These are phyloP conservation scores for Ochetophila trinervis DNA, from an alignment of 306 rosid species.

Conservation along the genomic window DNA sequence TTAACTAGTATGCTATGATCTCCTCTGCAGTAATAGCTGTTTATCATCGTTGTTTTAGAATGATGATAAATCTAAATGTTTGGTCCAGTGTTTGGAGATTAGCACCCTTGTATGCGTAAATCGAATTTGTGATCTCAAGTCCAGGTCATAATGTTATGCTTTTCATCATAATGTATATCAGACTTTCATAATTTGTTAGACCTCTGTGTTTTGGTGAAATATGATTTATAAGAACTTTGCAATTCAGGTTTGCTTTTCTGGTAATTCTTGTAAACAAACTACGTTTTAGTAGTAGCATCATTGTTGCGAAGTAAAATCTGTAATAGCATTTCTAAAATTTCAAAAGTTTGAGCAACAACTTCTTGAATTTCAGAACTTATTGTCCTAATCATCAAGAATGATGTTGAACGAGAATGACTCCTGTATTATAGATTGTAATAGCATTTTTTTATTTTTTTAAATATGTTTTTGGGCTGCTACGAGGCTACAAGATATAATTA, in stretches of 20 bases:
- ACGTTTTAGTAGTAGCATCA: neutral
- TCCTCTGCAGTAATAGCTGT: neutral
- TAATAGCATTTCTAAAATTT: no score
- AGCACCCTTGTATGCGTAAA: neutral
- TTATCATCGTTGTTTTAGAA: slow-evolving; percentile 27
- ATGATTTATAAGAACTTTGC: neutral
- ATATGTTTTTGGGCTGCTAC: no score
- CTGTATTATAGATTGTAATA: no score
- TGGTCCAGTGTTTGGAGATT: neutral
- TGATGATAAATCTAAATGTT: slow-evolving; percentile 13
- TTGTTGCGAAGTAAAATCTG: no score
- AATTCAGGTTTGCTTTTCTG: neutral
- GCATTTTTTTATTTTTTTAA: no score
- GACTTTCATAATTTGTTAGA: neutral
- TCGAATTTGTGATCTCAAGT: neutral
- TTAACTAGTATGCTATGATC: neutral
- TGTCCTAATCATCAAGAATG: no score
- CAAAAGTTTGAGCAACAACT: no score
- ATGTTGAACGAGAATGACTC: no score
- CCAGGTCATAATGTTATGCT: neutral
- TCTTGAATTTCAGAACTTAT: no score
- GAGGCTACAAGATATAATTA: no score
- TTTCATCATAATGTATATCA: neutral
- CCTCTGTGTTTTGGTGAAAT: no score
- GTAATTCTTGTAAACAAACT: neutral